phyloP scores from a whole-genome alignment of 108 stramenopile species.

The Epipyxis sp. region DNA sequence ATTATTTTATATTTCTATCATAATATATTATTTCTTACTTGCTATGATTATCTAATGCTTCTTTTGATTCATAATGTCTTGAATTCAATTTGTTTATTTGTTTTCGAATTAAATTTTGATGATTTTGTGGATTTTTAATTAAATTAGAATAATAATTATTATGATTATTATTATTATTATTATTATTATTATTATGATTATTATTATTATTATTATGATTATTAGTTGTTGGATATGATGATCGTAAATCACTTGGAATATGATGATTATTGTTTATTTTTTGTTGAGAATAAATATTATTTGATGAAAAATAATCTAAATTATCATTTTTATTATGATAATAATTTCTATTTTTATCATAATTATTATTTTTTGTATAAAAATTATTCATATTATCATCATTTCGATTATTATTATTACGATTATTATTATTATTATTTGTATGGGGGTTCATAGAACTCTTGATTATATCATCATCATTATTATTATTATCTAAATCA shows the following conservation, averaged over 20 bases:
- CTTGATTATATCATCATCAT: not conserved
- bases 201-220: not conserved
- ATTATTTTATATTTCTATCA: too few relatives aligned
- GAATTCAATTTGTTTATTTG: not conserved
- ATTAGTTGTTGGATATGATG: not conserved
- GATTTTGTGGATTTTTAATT: not conserved
- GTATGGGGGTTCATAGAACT: too few relatives aligned
- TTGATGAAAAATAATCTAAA: not conserved
- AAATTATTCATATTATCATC: not conserved
- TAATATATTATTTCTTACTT: too few relatives aligned
- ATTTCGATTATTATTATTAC: not conserved
- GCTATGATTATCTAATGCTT: not conserved
- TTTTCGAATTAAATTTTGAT: not conserved
- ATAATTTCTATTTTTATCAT: not conserved
- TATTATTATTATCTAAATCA: not conserved
- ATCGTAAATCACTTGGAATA: not conserved
- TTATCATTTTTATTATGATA: not conserved
- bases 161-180: not conserved
- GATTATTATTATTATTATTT: not conserved
- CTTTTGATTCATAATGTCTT: not conserved
- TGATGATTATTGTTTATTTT: not conserved
- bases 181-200: not conserved
- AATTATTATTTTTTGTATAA: not conserved
- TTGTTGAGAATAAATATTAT: not conserved
- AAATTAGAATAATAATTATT: too few relatives aligned